Evolutionary conservation across 352 stramenopile species (phyloP), one percentile per base, ranked within the genome.

Genomic region (Phytophthora constricta): DNA sequence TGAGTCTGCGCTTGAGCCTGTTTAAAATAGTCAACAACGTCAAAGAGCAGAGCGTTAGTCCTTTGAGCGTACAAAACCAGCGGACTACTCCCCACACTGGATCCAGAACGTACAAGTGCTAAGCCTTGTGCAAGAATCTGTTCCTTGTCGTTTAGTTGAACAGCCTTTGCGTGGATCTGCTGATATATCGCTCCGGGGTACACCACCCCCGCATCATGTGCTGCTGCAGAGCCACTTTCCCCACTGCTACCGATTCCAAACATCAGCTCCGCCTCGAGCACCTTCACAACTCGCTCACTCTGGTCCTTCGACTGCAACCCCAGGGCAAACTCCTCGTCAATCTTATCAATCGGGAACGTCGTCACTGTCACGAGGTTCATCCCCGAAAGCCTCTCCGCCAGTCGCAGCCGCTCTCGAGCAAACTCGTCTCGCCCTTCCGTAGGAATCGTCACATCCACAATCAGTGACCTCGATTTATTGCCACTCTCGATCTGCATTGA

Each of bases 111-210:
- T 58, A 86, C 77, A 61, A 74, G 25, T 5, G 76, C 83, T 0
- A 90, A 58, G 1, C 69, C 82, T 7, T 75, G 57, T 8, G 58
- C 56, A 0, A 89, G 45, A 28, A 86, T 45, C 10, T 45, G 47
- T 27, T 89, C 67, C 19, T 65, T 70, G 2, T 58, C 51, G 39
- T 26, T 56, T 13, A 82, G 27, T 25, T 37, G 20, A 14, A 20
- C 25, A 37, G 37, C 52, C 0, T n/a, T 46, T 1, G 58, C 25
- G 37, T 84, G 74, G 23, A 93, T 74, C 58, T 86, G 83, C 54
- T 93, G 86, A 65, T 92, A 91, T 5, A 93, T 86, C 4, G 82
- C 72, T 5, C 83, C 86, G 10, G 77, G 76, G n/a, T 68, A 79
- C 9, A 65, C 48, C 14, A 62, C 46, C 25, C 27, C 54, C 14